A percentile compares a stretch with the other conserved stretches of the same genome.
Conservation (phyloP, 805 yeast species). For the Candida khao-thaluensis region DNA sequence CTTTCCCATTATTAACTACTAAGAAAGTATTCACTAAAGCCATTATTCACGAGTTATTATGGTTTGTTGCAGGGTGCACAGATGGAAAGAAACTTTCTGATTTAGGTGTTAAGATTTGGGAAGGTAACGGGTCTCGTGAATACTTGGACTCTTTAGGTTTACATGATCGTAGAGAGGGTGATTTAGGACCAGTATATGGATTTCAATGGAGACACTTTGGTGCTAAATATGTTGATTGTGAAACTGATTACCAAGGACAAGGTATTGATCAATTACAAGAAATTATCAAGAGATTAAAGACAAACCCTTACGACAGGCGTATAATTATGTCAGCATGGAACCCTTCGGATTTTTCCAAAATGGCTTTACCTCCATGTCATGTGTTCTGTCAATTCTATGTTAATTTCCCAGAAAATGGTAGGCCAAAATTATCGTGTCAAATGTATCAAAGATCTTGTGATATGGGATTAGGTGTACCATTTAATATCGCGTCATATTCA, state of each 20-base stretch:
- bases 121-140: constrained; percentile 95
- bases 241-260: constrained; percentile 79
- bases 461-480: constrained; percentile 99
- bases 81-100: constrained; percentile 78
- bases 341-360: constrained; percentile 87
- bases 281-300: constrained; percentile 74
- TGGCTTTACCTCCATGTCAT: constrained; percentile 99
- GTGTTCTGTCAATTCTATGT: constrained; percentile 95
- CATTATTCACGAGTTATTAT: constrained; percentile 81
- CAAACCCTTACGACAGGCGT: constrained; percentile 91
- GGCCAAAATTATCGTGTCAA: constrained; percentile 78
- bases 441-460: constrained; percentile 98
- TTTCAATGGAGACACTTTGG: constrained; percentile 99
- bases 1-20: constrained; percentile 88
- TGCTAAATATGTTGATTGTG: constrained; percentile 84
- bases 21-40: constrained; percentile 89
- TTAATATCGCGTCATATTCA: constrained; percentile 96
- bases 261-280: constrained; percentile 90
- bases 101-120: constrained; percentile 96
- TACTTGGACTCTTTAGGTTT: constrained; percentile 83
- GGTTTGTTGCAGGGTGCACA: constrained; percentile 91
- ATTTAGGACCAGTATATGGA: constrained; percentile 97
- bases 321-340: constrained; percentile 98
- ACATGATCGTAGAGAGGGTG: constrained; percentile 81
- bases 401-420: constrained; percentile 58